Percentiles rank a stretch among this genome's conserved stretches.
These are phyloP conservation scores for Cokeromyces recurvatus DNA, from an alignment of 371 early-diverging fungal genomes.

Conservation along the genomic window DNA sequence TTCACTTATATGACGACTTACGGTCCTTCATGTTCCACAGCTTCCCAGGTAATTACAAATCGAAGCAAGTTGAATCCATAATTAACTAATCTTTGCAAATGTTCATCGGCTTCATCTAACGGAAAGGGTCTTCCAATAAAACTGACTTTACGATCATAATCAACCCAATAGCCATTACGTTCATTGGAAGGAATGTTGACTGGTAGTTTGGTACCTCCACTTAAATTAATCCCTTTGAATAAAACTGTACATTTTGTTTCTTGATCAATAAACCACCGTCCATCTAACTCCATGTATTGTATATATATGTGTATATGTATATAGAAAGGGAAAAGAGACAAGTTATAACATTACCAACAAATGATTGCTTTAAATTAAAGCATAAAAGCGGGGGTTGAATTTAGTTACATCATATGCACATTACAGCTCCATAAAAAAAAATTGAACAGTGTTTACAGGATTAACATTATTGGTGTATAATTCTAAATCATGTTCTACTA, in stretches of 20 bases:
- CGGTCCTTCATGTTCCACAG: slow-evolving; percentile 78
- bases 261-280: slow-evolving; percentile 59
- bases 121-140: slow-evolving; percentile 80
- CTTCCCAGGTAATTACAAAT: slow-evolving; percentile 82
- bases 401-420: too few relatives aligned
- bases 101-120: slow-evolving; percentile 78
- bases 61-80: slow-evolving; percentile 84
- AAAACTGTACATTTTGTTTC: slow-evolving; percentile 49
- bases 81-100: slow-evolving; percentile 62
- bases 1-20: too few relatives aligned
- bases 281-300: too few relatives aligned
- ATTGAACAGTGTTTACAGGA: too few relatives aligned
- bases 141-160: slow-evolving; percentile 48
- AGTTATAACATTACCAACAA: too few relatives aligned
- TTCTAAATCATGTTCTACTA: too few relatives aligned
- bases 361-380: too few relatives aligned
- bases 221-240: slow-evolving; percentile 65
- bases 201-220: slow-evolving; percentile 61
- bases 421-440: too few relatives aligned
- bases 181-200: slow-evolving; percentile 45
- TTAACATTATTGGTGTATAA: too few relatives aligned
- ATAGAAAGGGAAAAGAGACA: too few relatives aligned
- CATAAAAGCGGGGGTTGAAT: too few relatives aligned
- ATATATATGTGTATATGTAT: too few relatives aligned
- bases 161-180: slow-evolving; percentile 48